Evolutionary conservation across 192 early-diverging fungal genomes (phyloP).

Genomic region (Jimgerdemannia flammicorona): DNA sequence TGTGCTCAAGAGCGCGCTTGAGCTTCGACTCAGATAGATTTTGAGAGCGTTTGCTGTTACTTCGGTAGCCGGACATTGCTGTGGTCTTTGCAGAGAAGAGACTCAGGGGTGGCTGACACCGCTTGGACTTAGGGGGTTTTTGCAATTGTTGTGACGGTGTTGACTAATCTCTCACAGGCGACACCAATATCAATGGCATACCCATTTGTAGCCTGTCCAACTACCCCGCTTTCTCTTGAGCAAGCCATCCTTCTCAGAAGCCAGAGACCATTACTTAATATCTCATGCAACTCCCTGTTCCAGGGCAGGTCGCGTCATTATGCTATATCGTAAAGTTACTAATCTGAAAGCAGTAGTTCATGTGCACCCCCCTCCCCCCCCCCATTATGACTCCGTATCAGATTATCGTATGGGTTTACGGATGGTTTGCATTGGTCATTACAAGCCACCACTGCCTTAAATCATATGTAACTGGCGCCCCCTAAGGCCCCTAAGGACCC

Average conservation of each 20-base stretch:
- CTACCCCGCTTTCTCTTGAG: too few relatives aligned
- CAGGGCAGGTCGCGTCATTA: too few relatives aligned
- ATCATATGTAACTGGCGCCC: too few relatives aligned
- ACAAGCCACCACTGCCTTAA: too few relatives aligned
- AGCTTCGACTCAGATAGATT: constrained; percentile 39
- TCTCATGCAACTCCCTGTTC: too few relatives aligned
- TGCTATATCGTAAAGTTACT: not conserved
- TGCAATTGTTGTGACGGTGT: not conserved
- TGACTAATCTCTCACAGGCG: too few relatives aligned
- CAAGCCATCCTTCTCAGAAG: too few relatives aligned
- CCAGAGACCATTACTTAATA: too few relatives aligned
- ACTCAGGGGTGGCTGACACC: too few relatives aligned
- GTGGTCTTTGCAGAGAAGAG: not conserved
- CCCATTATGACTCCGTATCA: not conserved
- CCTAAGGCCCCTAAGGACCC: too few relatives aligned
- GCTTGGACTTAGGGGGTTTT: not conserved
- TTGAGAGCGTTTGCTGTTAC: not conserved
- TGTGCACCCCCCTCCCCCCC: not conserved
- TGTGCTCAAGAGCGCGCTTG: constrained; percentile 32
- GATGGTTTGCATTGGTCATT: not conserved
- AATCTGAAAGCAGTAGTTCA: not conserved
- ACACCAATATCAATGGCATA: not conserved
- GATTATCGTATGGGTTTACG: not conserved
- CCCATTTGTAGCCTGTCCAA: too few relatives aligned
- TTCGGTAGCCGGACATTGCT: not conserved